phyloP scores from a whole-genome alignment of 352 stramenopile species.

The Globisporangium nodosum region DNA sequence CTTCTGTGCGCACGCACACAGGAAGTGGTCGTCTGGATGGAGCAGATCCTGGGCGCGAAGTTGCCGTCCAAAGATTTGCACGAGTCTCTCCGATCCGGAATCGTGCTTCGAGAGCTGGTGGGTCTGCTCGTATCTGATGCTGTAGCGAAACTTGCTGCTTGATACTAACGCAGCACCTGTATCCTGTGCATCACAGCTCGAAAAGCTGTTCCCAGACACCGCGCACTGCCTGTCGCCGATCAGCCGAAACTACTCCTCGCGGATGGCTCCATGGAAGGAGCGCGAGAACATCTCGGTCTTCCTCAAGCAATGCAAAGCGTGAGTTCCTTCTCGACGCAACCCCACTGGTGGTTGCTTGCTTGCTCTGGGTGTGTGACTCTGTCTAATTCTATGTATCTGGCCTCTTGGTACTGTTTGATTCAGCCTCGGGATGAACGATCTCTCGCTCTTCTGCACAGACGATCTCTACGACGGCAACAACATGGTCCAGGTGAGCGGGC shows the following conservation, averaged over 20 bases:
- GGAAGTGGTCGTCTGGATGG: slow-evolving; percentile 72
- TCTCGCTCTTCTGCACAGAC: slow-evolving; percentile 79
- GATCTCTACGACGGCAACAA: slow-evolving; percentile 83
- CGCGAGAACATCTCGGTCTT: slow-evolving; percentile 82
- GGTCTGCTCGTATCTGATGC: neutral
- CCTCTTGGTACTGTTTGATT: neutral
- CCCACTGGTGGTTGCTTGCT: too few species aligned
- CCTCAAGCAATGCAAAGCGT: slow-evolving; percentile 79
- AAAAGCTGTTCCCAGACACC: slow-evolving; percentile 46
- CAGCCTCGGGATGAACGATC: slow-evolving; percentile 79
- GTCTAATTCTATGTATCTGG: too few species aligned
- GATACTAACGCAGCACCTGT: too few species aligned
- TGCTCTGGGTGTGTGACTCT: too few species aligned
- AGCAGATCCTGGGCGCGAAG: slow-evolving; percentile 54
- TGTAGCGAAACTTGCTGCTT: too few species aligned
- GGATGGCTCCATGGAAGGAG: slow-evolving; percentile 82
- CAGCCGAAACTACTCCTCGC: slow-evolving; percentile 60
- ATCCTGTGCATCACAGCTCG: slow-evolving; percentile 21
- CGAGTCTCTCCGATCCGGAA: slow-evolving; percentile 62
- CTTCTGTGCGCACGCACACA: slow-evolving; percentile 6
- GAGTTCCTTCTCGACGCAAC: slow-evolving; percentile 6
- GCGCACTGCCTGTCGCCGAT: slow-evolving; percentile 58
- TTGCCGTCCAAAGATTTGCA: slow-evolving; percentile 50
- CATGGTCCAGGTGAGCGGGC: slow-evolving; percentile 54
- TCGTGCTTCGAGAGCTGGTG: slow-evolving; percentile 72